Conservation (phyloP, 2,329 filamentous ascomycete species). For the Thelonectria olida region DNA sequence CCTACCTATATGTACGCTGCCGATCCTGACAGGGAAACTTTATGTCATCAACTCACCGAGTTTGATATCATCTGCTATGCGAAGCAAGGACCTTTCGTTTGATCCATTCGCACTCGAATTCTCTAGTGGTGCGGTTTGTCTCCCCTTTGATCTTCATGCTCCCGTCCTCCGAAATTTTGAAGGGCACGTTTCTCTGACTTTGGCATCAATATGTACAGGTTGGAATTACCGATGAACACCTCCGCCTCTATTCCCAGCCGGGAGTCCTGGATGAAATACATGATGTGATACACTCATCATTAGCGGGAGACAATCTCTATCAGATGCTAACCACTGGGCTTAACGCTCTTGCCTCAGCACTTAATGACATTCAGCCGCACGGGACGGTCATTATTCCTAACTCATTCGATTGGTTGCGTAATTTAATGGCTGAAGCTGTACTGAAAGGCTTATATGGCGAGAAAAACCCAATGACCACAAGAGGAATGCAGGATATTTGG, state of each 20-base stretch:
- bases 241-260: neutral
- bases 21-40: constrained; percentile 52
- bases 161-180: too few species aligned
- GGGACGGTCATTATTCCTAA: constrained; percentile 34
- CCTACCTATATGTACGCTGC: constrained; percentile 52
- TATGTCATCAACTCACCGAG: constrained; percentile 54
- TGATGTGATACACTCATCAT: constrained; percentile 12
- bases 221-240: constrained; percentile 12
- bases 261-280: constrained; percentile 6
- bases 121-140: constrained; percentile 4
- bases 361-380: constrained; percentile 10
- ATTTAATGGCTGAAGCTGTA: constrained; percentile 49
- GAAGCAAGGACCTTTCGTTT: constrained; percentile 52
- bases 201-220: neutral
- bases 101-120: constrained; percentile 50
- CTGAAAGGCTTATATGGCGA: constrained; percentile 52
- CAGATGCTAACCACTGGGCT: constrained; percentile 15
- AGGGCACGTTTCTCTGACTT: neutral
- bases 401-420: constrained; percentile 50
- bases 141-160: neutral
- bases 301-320: constrained; percentile 24
- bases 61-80: constrained; percentile 50
- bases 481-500: constrained; percentile 50
- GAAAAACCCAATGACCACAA: constrained; percentile 46
- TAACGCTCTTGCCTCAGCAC: neutral